phyloP scores from a whole-genome alignment of 2,329 filamentous ascomycete species.

The Phyllosticta citriasiana region DNA sequence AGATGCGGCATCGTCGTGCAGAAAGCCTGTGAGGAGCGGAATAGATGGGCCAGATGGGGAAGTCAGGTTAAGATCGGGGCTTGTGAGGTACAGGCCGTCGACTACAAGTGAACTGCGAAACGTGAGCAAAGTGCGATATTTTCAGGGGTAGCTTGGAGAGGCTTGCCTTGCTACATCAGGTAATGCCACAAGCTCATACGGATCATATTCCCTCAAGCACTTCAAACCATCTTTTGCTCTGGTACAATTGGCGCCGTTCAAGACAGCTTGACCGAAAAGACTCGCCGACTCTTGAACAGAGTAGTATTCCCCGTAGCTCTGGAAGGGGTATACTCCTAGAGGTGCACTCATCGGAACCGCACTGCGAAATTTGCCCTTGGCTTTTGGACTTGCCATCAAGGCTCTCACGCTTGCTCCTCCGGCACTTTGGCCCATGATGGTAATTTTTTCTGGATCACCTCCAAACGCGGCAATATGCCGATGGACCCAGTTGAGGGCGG shows the following conservation, averaged over 20 bases:
- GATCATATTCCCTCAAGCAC: slow-evolving; percentile 19
- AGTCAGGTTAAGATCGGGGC: slow-evolving; percentile 16
- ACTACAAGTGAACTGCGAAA: slow-evolving; percentile 21
- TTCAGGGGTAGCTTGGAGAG: not conserved
- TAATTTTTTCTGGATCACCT: slow-evolving; percentile 32
- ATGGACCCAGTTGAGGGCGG: slow-evolving; percentile 41
- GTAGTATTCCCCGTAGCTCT: slow-evolving; percentile 18
- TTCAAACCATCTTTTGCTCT: slow-evolving; percentile 13
- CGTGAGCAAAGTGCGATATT: not conserved
- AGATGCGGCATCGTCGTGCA: slow-evolving; percentile 24
- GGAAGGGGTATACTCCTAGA: slow-evolving; percentile 16
- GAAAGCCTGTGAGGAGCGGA: slow-evolving; percentile 19
- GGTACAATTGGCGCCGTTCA: slow-evolving; percentile 19
- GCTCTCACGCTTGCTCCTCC: slow-evolving; percentile 33
- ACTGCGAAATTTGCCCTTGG: slow-evolving; percentile 37
- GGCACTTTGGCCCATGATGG: slow-evolving; percentile 20
- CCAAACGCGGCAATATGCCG: slow-evolving; percentile 29
- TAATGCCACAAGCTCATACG: slow-evolving; percentile 14
- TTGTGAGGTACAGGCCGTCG: slow-evolving; percentile 22
- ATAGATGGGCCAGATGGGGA: slow-evolving; percentile 10
- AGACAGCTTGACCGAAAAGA: slow-evolving; percentile 14
- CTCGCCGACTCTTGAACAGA: slow-evolving; percentile 18
- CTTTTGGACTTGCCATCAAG: slow-evolving; percentile 39
- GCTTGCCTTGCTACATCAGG: slow-evolving; percentile 2
- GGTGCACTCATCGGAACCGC: slow-evolving; percentile 32